phyloP scores from a whole-genome alignment of 305 asterid species.

The Fraxinus sp. region DNA sequence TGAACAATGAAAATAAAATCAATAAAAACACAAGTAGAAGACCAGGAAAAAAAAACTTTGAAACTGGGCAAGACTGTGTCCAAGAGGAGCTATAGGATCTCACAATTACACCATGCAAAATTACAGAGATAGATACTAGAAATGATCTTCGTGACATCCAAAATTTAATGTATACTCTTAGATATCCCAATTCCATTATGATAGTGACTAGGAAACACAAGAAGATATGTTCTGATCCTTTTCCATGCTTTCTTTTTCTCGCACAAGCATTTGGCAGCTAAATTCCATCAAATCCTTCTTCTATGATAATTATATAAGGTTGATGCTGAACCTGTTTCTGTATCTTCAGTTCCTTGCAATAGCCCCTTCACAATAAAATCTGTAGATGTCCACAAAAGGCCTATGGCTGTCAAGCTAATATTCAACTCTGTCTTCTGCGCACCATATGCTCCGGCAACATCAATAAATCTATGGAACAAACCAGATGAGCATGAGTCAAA shows the following conservation, averaged over 20 bases:
- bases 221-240: neutral
- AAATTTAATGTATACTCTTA: neutral
- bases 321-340: constrained; percentile 64
- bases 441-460: constrained; percentile 94
- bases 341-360: constrained; percentile 40
- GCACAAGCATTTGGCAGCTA: neutral
- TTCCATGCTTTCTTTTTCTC: neutral
- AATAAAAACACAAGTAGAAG: neutral
- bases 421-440: constrained; percentile 87
- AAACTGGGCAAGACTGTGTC: neutral
- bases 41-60: neutral
- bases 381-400: constrained; percentile 92
- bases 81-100: neutral
- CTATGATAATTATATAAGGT: no score
- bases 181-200: neutral
- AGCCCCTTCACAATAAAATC: constrained; percentile 88
- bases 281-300: neutral
- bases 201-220: neutral
- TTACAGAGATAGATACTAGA: neutral
- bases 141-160: neutral
- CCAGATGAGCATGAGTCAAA: neutral
- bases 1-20: neutral
- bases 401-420: constrained; percentile 94
- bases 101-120: neutral
- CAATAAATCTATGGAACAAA: constrained; percentile 76